Conservation (phyloP, 306 rosid genomes). For the Inga oerstediana region DNA sequence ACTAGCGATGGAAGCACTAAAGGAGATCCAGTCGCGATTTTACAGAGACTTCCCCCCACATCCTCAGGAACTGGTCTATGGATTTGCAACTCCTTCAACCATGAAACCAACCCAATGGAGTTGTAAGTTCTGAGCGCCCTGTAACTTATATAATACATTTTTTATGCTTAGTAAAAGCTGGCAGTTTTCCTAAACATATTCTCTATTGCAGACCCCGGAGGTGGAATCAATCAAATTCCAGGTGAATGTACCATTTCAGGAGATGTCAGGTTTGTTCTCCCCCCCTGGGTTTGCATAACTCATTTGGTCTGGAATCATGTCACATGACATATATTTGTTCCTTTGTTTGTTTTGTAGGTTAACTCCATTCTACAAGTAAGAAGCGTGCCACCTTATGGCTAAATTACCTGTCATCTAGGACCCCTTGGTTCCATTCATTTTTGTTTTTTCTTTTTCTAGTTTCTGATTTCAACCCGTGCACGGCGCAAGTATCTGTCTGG, state of each 20-base stretch:
- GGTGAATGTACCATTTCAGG: constrained; percentile 91
- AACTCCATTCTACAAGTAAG: constrained; percentile 97
- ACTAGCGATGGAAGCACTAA: constrained; percentile 89
- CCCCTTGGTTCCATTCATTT: constrained; percentile 30
- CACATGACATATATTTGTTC: constrained; percentile 28
- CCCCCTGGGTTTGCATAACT: constrained; percentile 28
- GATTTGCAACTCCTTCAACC: constrained; percentile 94
- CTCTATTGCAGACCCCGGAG: constrained; percentile 77
- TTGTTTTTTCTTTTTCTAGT: constrained; percentile 15
- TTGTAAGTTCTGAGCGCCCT: constrained; percentile 56
- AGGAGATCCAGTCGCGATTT: constrained; percentile 76
- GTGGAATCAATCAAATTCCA: constrained; percentile 96
- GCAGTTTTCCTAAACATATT: constrained; percentile 14
- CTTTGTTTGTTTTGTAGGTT: constrained; percentile 59
- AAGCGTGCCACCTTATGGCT: constrained; percentile 31
- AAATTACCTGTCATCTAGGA: constrained; percentile 24
- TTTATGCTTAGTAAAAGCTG: constrained; percentile 13
- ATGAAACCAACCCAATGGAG: constrained; percentile 99
- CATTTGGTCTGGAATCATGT: constrained; percentile 15
- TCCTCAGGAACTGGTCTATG: constrained; percentile 76
- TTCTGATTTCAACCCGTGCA: constrained; percentile 8
- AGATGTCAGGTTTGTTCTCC: constrained; percentile 77
- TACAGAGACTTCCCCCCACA: constrained; percentile 94
- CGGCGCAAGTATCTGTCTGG: not conserved
- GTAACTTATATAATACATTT: not conserved